Conservation (phyloP, 2,329 filamentous ascomycete species). For the Tolypocladium nubicola region DNA sequence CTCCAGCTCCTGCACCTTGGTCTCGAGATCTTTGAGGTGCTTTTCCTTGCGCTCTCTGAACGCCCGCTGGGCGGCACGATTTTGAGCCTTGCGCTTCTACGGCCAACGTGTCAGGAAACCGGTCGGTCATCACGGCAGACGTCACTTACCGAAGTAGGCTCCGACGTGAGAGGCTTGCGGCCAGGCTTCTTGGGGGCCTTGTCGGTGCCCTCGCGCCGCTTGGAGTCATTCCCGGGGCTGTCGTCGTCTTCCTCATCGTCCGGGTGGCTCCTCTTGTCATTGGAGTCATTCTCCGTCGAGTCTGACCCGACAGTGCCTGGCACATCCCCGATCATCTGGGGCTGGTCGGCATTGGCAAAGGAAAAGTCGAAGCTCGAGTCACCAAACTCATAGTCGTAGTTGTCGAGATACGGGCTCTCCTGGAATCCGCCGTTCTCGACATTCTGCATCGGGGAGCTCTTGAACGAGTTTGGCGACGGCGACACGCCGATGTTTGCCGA, state of each 20-base stretch:
- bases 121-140: not conserved
- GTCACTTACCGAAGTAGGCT: slow-evolving; percentile 84
- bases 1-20: slow-evolving; percentile 64
- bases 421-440: slow-evolving; percentile 39
- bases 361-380: slow-evolving; percentile 67
- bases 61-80: slow-evolving; percentile 81
- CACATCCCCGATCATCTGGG: slow-evolving; percentile 67
- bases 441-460: slow-evolving; percentile 34
- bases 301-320: slow-evolving; percentile 46
- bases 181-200: slow-evolving; percentile 93
- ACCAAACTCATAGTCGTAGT: slow-evolving; percentile 67
- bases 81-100: slow-evolving; percentile 92
- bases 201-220: slow-evolving; percentile 72
- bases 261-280: slow-evolving; percentile 63
- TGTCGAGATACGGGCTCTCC: slow-evolving; percentile 72
- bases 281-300: slow-evolving; percentile 41
- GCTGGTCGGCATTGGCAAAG: slow-evolving; percentile 36
- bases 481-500: slow-evolving; percentile 27
- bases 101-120: not conserved
- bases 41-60: slow-evolving; percentile 94
- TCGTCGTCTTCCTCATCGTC: slow-evolving; percentile 59
- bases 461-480: slow-evolving; percentile 37
- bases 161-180: slow-evolving; percentile 87
- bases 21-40: slow-evolving; percentile 77
- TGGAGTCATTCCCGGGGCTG: slow-evolving; percentile 36